Conservation (phyloP, 2,329 filamentous ascomycete genomes). For the Xylaria sp. region DNA sequence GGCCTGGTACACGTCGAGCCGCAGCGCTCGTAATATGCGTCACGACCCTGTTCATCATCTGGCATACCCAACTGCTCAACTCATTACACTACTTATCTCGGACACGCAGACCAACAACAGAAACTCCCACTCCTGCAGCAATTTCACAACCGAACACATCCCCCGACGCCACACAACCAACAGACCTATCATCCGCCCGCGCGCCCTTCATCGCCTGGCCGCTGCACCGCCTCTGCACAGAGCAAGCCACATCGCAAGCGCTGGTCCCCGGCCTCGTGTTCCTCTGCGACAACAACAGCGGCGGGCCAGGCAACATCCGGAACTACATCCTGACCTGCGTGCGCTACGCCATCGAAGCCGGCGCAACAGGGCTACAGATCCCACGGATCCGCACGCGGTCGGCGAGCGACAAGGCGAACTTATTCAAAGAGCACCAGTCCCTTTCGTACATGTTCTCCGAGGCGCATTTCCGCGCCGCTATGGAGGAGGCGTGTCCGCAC, state of each 20-base stretch:
- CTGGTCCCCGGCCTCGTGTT: constrained; percentile 57
- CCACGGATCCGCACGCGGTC: constrained; percentile 57
- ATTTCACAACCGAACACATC: constrained; percentile 4
- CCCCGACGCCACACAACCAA: background rate
- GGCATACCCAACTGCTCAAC: constrained; percentile 21
- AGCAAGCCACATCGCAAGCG: constrained; percentile 43
- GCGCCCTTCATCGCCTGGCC: constrained; percentile 58
- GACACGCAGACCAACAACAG: background rate
- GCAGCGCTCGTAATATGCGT: constrained; percentile 10
- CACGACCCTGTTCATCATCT: constrained; percentile 21
- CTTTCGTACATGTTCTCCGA: constrained; percentile 61
- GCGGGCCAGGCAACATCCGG: constrained; percentile 62
- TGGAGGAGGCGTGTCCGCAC: constrained; percentile 54
- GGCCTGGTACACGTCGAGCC: constrained; percentile 16
- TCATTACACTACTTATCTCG: background rate
- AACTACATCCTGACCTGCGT: constrained; percentile 62
- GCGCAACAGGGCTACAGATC: constrained; percentile 57
- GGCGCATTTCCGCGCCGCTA: constrained; percentile 53
- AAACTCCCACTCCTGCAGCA: background rate
- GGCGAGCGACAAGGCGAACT: constrained; percentile 50
- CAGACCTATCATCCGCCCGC: constrained; percentile 52
- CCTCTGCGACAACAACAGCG: constrained; percentile 62
- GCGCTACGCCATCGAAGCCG: constrained; percentile 60
- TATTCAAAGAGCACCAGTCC: constrained; percentile 52
- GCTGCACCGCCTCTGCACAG: constrained; percentile 56